Percentiles rank a stretch among this genome's conserved stretches.
These are phyloP conservation scores for Glomus cerebriforme DNA, from an alignment of 192 early-diverging fungal species.

Conservation along the genomic window DNA sequence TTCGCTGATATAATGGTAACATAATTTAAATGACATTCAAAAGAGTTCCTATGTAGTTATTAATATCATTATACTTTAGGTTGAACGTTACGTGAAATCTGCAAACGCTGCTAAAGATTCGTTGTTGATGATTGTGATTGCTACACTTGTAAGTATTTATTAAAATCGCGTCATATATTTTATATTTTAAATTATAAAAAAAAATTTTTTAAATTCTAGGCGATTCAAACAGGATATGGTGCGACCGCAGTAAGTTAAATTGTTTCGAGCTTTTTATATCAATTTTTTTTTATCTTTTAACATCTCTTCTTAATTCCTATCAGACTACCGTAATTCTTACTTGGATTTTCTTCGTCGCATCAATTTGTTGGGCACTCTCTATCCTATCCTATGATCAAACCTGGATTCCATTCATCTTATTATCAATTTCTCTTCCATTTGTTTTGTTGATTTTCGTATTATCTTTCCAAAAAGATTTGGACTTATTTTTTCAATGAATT, in stretches of 20 bases:
- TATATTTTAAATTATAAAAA: too few relatives aligned
- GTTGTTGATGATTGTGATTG: conserved; percentile 1
- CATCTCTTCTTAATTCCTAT: background rate
- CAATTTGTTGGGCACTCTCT: background rate
- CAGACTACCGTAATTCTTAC: background rate
- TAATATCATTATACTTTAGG: background rate
- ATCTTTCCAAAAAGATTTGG: background rate
- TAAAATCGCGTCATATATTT: background rate
- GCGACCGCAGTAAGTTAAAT: background rate
- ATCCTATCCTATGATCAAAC: background rate
- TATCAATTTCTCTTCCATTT: background rate
- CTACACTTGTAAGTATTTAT: background rate
- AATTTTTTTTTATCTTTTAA: too few relatives aligned
- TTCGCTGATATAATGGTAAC: background rate
- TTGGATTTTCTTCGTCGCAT: background rate
- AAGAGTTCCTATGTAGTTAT: background rate
- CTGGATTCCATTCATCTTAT: background rate
- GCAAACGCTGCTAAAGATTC: background rate
- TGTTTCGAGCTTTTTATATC: background rate
- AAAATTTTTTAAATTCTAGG: background rate
- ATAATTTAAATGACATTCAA: too few relatives aligned
- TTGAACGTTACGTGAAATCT: background rate
- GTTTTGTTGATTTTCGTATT: background rate
- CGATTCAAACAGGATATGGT: background rate
- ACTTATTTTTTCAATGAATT: too few relatives aligned